These are phyloP conservation scores for Eimeria brunetti DNA, from an alignment of 169 alveolate species.

Conservation along the genomic window DNA sequence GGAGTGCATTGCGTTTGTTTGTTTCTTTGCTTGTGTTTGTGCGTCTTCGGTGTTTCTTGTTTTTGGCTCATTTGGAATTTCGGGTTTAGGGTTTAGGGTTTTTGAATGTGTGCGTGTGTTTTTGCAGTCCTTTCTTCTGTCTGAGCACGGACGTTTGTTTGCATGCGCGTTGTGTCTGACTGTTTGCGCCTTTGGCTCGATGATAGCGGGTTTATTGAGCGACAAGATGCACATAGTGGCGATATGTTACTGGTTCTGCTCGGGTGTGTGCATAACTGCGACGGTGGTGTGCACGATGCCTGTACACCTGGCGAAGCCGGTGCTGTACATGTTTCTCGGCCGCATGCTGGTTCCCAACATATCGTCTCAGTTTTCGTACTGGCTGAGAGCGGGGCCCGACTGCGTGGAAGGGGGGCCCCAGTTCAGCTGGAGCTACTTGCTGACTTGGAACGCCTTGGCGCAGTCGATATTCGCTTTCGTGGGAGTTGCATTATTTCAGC, in stretches of 20 bases:
- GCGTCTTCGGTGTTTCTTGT: background rate
- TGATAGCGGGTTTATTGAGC: slow-evolving; percentile 70
- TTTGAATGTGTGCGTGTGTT: background rate
- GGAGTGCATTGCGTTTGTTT: background rate
- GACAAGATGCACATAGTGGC: slow-evolving; percentile 67
- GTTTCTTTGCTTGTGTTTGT: background rate
- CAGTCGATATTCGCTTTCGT: slow-evolving; percentile 49
- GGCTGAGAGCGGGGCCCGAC: slow-evolving; percentile 74
- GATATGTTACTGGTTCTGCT: slow-evolving; percentile 51
- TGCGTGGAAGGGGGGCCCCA: slow-evolving; percentile 79
- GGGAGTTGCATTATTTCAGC: slow-evolving; percentile 76
- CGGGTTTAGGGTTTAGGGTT: background rate
- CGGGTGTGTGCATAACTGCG: slow-evolving; percentile 45
- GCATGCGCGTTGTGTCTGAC: slow-evolving; percentile 69
- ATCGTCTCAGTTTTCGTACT: slow-evolving; percentile 69
- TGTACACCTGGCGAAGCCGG: slow-evolving; percentile 60
- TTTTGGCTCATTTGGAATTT: background rate
- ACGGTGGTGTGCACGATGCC: slow-evolving; percentile 73
- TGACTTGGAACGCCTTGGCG: slow-evolving; percentile 52
- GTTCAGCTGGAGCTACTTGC: slow-evolving; percentile 75
- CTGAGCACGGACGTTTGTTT: slow-evolving; percentile 63
- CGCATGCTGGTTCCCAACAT: slow-evolving; percentile 72
- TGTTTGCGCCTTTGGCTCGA: slow-evolving; percentile 66
- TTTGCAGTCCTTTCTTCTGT: slow-evolving; percentile 32
- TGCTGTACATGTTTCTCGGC: slow-evolving; percentile 62